These are phyloP conservation scores for Fusarium illudens DNA, from an alignment of 2,329 filamentous ascomycete species.

Conservation along the genomic window DNA sequence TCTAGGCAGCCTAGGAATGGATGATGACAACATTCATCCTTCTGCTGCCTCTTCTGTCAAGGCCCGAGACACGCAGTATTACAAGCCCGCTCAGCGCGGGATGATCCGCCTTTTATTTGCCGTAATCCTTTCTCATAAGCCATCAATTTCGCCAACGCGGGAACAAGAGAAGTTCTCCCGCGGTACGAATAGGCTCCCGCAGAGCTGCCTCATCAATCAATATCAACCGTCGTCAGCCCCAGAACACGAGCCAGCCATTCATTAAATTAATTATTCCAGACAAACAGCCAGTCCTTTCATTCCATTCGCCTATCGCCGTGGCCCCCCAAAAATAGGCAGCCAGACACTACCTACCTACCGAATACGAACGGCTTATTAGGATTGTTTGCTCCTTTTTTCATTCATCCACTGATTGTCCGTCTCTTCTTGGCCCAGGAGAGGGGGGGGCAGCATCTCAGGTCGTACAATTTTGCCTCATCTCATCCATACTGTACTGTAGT, in stretches of 20 bases:
- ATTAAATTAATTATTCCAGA: background rate
- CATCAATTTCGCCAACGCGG: background rate
- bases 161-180: background rate
- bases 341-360: background rate
- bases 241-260: background rate
- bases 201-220: background rate
- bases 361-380: background rate
- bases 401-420: background rate
- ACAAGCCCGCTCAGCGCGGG: background rate
- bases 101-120: background rate
- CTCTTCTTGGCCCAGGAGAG: background rate
- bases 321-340: background rate
- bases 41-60: conserved; percentile 10
- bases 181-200: background rate
- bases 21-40: background rate
- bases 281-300: background rate
- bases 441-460: background rate
- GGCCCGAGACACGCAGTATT: background rate
- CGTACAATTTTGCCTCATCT: background rate
- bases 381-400: conserved; percentile 6
- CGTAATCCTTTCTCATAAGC: background rate
- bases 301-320: background rate
- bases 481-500: no score
- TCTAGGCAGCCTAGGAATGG: background rate
- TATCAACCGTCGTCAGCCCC: background rate